phyloP scores from a whole-genome alignment of 116 monocot genomes.

The Cymodocea nodosa region DNA sequence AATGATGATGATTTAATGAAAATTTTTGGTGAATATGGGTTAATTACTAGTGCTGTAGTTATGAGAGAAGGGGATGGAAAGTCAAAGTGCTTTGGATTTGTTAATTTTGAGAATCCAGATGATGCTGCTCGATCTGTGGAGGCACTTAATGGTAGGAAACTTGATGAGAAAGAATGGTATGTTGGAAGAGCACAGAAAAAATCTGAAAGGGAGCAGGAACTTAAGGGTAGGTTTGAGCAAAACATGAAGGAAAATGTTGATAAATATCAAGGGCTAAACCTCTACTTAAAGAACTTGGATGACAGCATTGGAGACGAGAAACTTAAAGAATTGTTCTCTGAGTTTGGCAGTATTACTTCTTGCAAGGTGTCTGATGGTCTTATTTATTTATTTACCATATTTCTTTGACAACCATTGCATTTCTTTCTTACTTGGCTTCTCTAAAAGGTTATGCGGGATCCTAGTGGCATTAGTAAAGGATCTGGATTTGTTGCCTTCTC shows the following conservation, averaged over 20 bases:
- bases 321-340: conserved; percentile 65
- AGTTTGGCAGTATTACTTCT: conserved; percentile 73
- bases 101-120: conserved; percentile 84
- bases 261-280: conserved; percentile 55
- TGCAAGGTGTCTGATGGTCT: conserved; percentile 42
- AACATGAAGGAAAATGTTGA: conserved; percentile 43
- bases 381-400: neutral
- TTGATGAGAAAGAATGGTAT: conserved; percentile 94
- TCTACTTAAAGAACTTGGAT: conserved; percentile 92
- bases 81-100: conserved; percentile 93
- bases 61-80: conserved; percentile 81
- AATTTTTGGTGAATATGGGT: conserved; percentile 69
- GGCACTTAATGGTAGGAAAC: conserved; percentile 75
- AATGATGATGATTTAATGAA: conserved; percentile 63
- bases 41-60: conserved; percentile 68
- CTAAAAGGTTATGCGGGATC: conserved; percentile 80
- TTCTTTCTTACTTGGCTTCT: neutral
- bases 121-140: conserved; percentile 74
- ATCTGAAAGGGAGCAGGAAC: conserved; percentile 74
- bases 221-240: conserved; percentile 70
- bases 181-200: conserved; percentile 97
- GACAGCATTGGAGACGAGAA: conserved; percentile 70
- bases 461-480: conserved; percentile 76
- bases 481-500: conserved; percentile 97
- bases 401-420: neutral